Conservation (phyloP, 1,284 basidiomycete genomes). For the Gymnopus androsaceus region DNA sequence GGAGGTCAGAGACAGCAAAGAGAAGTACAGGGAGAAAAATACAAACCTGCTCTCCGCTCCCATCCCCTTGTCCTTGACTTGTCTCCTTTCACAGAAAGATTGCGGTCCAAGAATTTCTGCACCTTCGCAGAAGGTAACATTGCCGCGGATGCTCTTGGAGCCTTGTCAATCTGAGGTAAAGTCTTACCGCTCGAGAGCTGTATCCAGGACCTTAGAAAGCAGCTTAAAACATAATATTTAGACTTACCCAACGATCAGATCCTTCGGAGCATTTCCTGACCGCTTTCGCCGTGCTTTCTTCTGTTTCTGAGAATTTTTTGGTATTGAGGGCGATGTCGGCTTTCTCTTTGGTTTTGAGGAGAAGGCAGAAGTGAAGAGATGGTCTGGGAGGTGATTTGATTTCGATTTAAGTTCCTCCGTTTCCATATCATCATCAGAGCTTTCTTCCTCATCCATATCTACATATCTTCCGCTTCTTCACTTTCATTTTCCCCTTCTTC, state of each 20-base stretch:
- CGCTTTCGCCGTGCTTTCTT: neutral
- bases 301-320: slow-evolving; percentile 25
- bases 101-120: slow-evolving; percentile 23
- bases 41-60: slow-evolving; percentile 45
- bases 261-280: slow-evolving; percentile 21
- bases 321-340: slow-evolving; percentile 1
- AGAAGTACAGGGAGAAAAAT: neutral
- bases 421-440: slow-evolving; percentile 8
- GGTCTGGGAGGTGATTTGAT: slow-evolving; percentile 35
- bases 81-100: slow-evolving; percentile 32
- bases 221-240: slow-evolving; percentile 16
- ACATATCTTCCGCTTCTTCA: slow-evolving; percentile 19
- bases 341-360: slow-evolving; percentile 26
- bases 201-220: neutral
- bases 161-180: slow-evolving; percentile 22
- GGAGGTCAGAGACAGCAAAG: neutral
- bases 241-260: slow-evolving; percentile 27
- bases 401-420: slow-evolving; percentile 13
- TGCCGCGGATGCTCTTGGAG: slow-evolving; percentile 15
- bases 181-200: slow-evolving; percentile 34
- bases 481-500: slow-evolving; percentile 6
- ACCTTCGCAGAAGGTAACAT: slow-evolving; percentile 29
- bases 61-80: slow-evolving; percentile 38
- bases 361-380: slow-evolving; percentile 51
- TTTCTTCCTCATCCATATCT: slow-evolving; percentile 11